Evolutionary conservation across 306 rosid genomes (phyloP), one percentile per base, ranked within the genome.

Genomic region (Dalbergia cultrata): DNA sequence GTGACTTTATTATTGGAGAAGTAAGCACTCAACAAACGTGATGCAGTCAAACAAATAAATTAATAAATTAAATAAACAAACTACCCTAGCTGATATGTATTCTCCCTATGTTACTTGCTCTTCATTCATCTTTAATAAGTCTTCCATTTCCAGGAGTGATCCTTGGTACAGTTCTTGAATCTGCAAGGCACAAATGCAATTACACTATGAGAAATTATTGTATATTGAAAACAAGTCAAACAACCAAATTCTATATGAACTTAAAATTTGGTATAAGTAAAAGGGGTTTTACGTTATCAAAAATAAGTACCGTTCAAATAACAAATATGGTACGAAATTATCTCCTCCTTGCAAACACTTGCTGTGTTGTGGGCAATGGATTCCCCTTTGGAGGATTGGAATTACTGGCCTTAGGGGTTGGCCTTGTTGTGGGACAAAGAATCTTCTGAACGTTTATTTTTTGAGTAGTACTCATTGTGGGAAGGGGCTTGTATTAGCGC

Each of bases 371-470:
- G 16, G 72, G 72, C 34, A 18, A 21, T 45, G 5, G 14, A 43
- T 9, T 43, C 11, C 56, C 72, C 16, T 50, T 4, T 43, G 56
- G 56, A 19, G 72, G 72, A 0, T 37, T 63, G 5, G 72, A 3
- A 7, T 19, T 74, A 26, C 2, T 54, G 43, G 7, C 8, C 45
- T 45, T n/a, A 62, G 80, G 47, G 4, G 81, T 35, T 45, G 80
- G 71, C 61, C 80, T 75, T 61, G 80, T 75, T 17, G 35, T 49
- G 0, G 61, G 71, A 8, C 34, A 9, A 26, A 75, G 19, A 75
- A 4, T 4, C 3, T 62, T 33, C 19, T 62, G 49, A 62, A 75
- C 26, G 61, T 2, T n/a, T 59, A 8, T 22, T 4, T 43, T 58
- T 10, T 45, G 17, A 7, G 7, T 37, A 37, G 5, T 44, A 75